Evolutionary conservation across 805 yeast species (phyloP).

Genomic region (Alloascoidea africana): DNA sequence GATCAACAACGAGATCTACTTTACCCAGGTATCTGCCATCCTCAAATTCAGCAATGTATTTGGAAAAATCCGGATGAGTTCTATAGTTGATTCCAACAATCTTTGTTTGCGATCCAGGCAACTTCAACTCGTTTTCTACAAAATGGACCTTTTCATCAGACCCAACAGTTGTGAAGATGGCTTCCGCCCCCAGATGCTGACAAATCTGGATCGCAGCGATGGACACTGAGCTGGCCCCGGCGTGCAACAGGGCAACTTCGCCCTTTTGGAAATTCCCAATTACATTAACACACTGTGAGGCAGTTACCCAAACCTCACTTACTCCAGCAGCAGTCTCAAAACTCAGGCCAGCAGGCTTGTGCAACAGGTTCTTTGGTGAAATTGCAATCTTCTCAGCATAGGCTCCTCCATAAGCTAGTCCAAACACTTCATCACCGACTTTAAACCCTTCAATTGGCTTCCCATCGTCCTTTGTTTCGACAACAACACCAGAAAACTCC

Average conservation of each 20-base stretch:
- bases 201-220: constrained; percentile 22
- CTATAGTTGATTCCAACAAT: constrained; percentile 16
- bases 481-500: constrained; percentile 20
- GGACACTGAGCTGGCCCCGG: constrained; percentile 20
- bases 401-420: constrained; percentile 21
- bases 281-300: constrained; percentile 16
- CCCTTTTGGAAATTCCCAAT: constrained; percentile 14
- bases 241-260: constrained; percentile 17
- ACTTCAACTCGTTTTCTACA: constrained; percentile 8
- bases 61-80: constrained; percentile 15
- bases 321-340: constrained; percentile 16
- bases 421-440: constrained; percentile 21
- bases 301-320: constrained; percentile 22
- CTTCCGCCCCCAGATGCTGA: constrained; percentile 19
- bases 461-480: constrained; percentile 6
- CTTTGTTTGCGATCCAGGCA: constrained; percentile 11
- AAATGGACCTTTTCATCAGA: constrained; percentile 12
- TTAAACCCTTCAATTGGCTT: constrained; percentile 8
- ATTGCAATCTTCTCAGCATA: constrained; percentile 20
- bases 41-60: constrained; percentile 9
- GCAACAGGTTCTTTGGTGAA: constrained; percentile 11
- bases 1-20: constrained; percentile 17
- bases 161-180: constrained; percentile 19
- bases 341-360: constrained; percentile 12
- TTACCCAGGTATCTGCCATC: not conserved